Evolutionary conservation across 2,329 filamentous ascomycete species (phyloP), one percentile per base, ranked within the genome.

Genomic region (Cladorrhinum sp.): DNA sequence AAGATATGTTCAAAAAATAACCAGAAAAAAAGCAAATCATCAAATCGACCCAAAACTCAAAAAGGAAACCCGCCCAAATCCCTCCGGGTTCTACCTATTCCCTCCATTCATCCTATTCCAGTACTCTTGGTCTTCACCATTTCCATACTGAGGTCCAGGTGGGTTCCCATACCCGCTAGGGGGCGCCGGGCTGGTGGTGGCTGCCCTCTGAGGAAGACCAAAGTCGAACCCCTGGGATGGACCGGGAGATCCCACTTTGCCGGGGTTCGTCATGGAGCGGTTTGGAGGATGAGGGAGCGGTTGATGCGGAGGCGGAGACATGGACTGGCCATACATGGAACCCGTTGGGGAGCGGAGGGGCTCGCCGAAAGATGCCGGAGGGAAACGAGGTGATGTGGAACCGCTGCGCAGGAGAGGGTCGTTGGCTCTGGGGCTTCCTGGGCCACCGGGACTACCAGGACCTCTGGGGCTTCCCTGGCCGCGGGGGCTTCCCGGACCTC

Each of bases 401-500:
- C 64, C 65, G 52, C 72, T 60, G 2, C 65, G 66, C 20, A 74
- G 69, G 2, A 73, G 67, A 2, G 72, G 71, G 61, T 70, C 64
- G 16, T 39, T 46, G 33, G 30, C 52, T 30, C 20, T 23, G 52
- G 30, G 30, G 18, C n/a, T 48, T 20, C 42, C 42, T n/a, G 21
- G 36, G 21, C 26, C 26, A 4, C 26, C 26, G 24, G 54, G 36
- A 16, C n/a, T 39, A 21, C 33, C 48, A 26, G 51, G n/a, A 9
- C 33, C 52, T 30, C 20, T 23, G n/a, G 30, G 30, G 18, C n/a
- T 48, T 20, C 42, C 42, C 21, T 10, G 21, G 14, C 26, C 26
- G 7, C 26, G 21, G 24, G 54, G 36, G 18, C n/a, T 39, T 20
- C 33, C 48, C 10, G 57, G n/a, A 55, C 64, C 68, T 24, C 64